Evolutionary conservation across 2,329 filamentous ascomycete genomes (phyloP).

Genomic region (Aureobasidium namibiae): DNA sequence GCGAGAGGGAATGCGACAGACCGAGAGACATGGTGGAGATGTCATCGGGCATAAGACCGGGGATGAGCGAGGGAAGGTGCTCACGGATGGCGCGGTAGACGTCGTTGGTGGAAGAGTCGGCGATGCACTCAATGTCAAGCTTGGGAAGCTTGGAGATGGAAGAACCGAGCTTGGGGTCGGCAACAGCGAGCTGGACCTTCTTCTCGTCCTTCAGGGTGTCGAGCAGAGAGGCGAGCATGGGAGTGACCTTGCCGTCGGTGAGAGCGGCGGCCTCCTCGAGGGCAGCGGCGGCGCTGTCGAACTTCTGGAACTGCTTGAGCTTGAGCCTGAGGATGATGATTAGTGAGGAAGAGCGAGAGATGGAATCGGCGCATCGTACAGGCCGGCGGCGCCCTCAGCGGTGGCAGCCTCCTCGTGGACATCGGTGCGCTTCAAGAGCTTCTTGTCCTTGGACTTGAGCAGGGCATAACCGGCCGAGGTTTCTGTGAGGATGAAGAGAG

Average conservation of each 20-base stretch:
- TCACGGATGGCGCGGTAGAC: conserved; percentile 91
- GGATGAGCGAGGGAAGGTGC: conserved; percentile 82
- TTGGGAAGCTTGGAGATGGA: conserved; percentile 88
- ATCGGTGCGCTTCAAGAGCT: conserved; percentile 83
- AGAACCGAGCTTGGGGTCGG: conserved; percentile 82
- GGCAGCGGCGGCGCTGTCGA: conserved; percentile 84
- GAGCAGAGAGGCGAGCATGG: conserved; percentile 72
- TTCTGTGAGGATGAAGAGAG: conserved; percentile 77
- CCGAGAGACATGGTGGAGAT: conserved; percentile 91
- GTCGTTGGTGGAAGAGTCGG: conserved; percentile 74
- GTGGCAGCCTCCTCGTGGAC: conserved; percentile 65
- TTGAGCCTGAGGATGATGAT: conserved; percentile 48
- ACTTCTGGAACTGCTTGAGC: conserved; percentile 95
- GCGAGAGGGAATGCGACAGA: conserved; percentile 91
- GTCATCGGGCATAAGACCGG: conserved; percentile 74
- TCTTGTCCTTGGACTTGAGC: conserved; percentile 98
- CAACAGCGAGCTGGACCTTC: conserved; percentile 89
- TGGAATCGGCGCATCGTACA: conserved; percentile 35
- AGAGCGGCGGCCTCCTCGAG: conserved; percentile 84
- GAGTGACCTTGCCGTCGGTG: conserved; percentile 80
- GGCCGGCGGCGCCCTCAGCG: conserved; percentile 75
- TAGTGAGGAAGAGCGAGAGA: background rate
- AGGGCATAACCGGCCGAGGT: conserved; percentile 95
- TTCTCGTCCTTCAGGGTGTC: conserved; percentile 93
- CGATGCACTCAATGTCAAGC: conserved; percentile 74